A percentile compares a stretch with the other conserved stretches of the same genome.
These are phyloP conservation scores for Aspergillus quadrilineatus DNA, from an alignment of 2,329 filamentous ascomycete species.

Conservation along the genomic window DNA sequence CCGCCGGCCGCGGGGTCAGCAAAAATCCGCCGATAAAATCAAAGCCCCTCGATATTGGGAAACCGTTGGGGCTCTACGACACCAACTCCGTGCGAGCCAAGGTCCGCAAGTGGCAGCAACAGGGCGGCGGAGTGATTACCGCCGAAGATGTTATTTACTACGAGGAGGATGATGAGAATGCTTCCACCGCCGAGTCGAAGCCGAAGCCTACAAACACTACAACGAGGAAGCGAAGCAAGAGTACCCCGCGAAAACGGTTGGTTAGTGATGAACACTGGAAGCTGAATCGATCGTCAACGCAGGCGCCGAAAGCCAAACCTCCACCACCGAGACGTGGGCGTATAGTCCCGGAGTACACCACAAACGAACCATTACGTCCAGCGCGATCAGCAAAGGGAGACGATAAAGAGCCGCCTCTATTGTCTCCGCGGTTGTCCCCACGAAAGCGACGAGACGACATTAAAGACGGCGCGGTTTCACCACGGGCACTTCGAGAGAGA, in stretches of 20 bases:
- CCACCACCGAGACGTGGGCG: slow-evolving; percentile 39
- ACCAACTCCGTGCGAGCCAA: slow-evolving; percentile 71
- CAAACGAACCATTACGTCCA: slow-evolving; percentile 29
- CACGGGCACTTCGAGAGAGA: slow-evolving; percentile 26
- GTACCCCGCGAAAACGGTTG: slow-evolving; percentile 82
- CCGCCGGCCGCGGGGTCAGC: slow-evolving; percentile 52
- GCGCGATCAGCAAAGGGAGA: slow-evolving; percentile 30
- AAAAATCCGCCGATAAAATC: slow-evolving; percentile 56
- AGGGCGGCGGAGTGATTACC: slow-evolving; percentile 65
- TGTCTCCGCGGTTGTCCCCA: slow-evolving; percentile 19
- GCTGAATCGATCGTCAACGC: slow-evolving; percentile 52
- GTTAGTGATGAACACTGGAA: slow-evolving; percentile 89
- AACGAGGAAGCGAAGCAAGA: slow-evolving; percentile 47
- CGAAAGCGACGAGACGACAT: slow-evolving; percentile 30
- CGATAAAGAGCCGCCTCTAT: slow-evolving; percentile 22
- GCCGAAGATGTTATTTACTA: slow-evolving; percentile 60
- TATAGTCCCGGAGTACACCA: slow-evolving; percentile 39
- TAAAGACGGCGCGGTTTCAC: slow-evolving; percentile 26
- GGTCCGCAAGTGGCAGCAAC: slow-evolving; percentile 81
- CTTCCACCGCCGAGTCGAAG: slow-evolving; percentile 26
- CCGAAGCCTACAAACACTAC: slow-evolving; percentile 24
- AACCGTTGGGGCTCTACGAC: slow-evolving; percentile 59
- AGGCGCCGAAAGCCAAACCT: slow-evolving; percentile 40
- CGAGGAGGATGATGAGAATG: slow-evolving; percentile 52
- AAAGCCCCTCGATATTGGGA: slow-evolving; percentile 50